These are phyloP conservation scores for Colletotrichum lini DNA, from an alignment of 2,329 filamentous ascomycete genomes.

Conservation along the genomic window DNA sequence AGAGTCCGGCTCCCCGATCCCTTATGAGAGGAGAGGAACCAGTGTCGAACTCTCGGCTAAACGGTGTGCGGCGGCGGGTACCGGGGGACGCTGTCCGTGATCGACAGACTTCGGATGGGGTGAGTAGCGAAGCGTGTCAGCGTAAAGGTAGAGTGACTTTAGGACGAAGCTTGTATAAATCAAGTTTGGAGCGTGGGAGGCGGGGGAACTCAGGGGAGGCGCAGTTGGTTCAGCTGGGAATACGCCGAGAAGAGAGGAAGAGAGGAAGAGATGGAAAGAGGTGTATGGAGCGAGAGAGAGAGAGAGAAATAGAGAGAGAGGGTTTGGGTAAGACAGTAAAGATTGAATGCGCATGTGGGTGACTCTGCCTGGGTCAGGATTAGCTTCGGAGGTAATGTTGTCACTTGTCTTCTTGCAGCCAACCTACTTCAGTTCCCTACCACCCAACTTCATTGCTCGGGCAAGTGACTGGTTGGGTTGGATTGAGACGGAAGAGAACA, in stretches of 20 bases:
- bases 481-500: constrained; percentile 7
- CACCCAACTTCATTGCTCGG: neutral
- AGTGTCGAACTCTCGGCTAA: constrained; percentile 36
- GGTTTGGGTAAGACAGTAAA: neutral
- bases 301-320: neutral
- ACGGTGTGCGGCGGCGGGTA: constrained; percentile 32
- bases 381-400: neutral
- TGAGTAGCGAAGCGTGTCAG: constrained; percentile 38
- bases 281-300: neutral
- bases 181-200: neutral
- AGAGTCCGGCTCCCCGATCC: constrained; percentile 38
- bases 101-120: constrained; percentile 37
- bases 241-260: neutral
- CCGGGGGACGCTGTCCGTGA: constrained; percentile 28
- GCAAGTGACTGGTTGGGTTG: neutral
- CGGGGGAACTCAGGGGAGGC: neutral
- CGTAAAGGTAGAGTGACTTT: constrained; percentile 20
- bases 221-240: neutral
- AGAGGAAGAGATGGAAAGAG: neutral
- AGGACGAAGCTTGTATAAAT: constrained; percentile 19
- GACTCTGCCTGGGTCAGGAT: neutral
- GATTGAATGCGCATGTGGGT: constrained; percentile 23
- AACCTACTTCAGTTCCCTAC: too few relatives aligned
- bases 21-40: constrained; percentile 23
- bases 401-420: neutral